Conservation (phyloP, 176 grass and related monocot genomes). For the Zoysia japonica region DNA sequence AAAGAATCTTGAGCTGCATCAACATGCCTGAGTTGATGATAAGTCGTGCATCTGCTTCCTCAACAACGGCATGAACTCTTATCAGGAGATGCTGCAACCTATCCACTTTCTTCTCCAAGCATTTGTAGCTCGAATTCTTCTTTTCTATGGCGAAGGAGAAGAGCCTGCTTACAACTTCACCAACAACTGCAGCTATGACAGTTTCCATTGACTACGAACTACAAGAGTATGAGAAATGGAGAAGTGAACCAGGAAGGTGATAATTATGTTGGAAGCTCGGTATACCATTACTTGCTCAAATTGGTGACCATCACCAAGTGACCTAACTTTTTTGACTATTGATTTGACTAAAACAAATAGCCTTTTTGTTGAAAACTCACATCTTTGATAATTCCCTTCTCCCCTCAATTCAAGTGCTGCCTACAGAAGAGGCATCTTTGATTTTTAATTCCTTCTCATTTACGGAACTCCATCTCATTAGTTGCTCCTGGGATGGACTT, state of each 20-base stretch:
- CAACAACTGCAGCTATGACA: background rate
- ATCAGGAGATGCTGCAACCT: constrained; percentile 9
- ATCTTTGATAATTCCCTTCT: background rate
- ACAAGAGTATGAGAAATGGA: background rate
- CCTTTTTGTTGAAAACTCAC: background rate
- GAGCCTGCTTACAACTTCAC: constrained; percentile 8
- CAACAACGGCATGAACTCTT: background rate
- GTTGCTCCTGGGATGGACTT: too few relatives aligned
- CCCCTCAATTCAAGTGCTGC: too few relatives aligned
- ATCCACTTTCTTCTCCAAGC: background rate
- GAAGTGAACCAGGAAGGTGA: background rate
- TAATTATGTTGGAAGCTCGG: background rate
- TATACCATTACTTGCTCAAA: background rate
- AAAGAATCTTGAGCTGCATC: constrained; percentile 16
- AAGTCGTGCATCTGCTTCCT: constrained; percentile 19
- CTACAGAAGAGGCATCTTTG: too few relatives aligned
- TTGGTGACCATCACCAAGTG: background rate
- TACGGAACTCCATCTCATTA: too few relatives aligned
- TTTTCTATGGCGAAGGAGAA: constrained; percentile 4
- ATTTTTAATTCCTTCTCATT: too few relatives aligned
- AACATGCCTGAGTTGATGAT: constrained; percentile 23
- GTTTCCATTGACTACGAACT: background rate
- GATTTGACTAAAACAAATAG: background rate
- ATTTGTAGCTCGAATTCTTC: background rate
- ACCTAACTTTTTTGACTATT: background rate